phyloP scores from a whole-genome alignment of 1,284 basidiomycete genomes.

The Mycosarcoma mackinlayi region DNA sequence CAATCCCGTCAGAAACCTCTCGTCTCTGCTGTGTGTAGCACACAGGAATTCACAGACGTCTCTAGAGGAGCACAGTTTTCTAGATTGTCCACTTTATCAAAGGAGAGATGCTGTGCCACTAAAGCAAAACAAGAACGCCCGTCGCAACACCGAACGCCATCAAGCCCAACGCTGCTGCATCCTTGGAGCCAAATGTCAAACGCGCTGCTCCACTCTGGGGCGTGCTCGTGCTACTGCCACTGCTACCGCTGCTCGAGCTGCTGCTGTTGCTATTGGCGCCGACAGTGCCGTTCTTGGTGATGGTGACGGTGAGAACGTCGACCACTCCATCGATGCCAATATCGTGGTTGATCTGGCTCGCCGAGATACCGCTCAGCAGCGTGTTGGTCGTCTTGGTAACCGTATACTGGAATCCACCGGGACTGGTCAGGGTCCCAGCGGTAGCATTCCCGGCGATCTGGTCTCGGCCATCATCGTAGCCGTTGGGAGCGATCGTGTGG shows the following conservation, averaged over 20 bases:
- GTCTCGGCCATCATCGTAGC: constrained; percentile 64
- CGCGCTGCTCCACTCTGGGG: constrained; percentile 18
- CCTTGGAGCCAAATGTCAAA: not conserved
- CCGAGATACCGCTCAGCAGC: constrained; percentile 35
- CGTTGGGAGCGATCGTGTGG: constrained; percentile 61
- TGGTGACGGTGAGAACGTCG: constrained; percentile 54
- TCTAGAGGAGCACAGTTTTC: too few species aligned
- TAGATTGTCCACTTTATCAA: too few species aligned
- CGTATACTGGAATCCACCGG: constrained; percentile 52
- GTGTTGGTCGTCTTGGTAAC: constrained; percentile 41
- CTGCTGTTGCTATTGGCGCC: constrained; percentile 17
- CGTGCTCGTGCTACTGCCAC: constrained; percentile 18
- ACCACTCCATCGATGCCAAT: constrained; percentile 61
- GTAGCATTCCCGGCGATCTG: constrained; percentile 62
- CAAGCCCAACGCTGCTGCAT: not conserved
- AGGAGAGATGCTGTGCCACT: too few species aligned
- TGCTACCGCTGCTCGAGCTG: constrained; percentile 5
- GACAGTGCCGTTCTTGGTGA: constrained; percentile 56
- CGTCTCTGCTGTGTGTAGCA: too few species aligned
- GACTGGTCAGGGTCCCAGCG: constrained; percentile 43
- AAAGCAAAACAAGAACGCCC: not conserved
- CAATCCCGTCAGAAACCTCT: too few species aligned
- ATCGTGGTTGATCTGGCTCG: constrained; percentile 61
- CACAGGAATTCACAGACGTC: too few species aligned
- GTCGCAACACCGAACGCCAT: constrained; percentile 5